These are phyloP conservation scores for Usnea hakonensis DNA, from an alignment of 495 filamentous ascomycete genomes.

Conservation along the genomic window DNA sequence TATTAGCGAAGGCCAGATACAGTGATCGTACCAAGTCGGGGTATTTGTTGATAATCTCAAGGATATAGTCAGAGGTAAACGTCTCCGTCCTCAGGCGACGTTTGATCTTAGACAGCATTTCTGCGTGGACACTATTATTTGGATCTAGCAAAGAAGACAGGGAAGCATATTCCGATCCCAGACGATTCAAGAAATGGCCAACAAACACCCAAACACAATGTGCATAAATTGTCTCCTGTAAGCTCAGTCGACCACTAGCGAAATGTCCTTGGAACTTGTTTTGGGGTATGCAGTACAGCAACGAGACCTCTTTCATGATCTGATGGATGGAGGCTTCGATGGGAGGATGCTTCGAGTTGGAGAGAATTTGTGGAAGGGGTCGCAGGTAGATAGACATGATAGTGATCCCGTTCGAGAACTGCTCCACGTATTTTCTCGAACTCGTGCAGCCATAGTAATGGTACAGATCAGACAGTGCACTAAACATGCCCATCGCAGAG, in stretches of 20 bases:
- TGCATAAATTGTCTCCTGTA: constrained; percentile 95
- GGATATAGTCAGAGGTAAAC: constrained; percentile 95
- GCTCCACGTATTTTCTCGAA: constrained; percentile 94
- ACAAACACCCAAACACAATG: constrained; percentile 97
- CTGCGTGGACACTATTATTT: constrained; percentile 75
- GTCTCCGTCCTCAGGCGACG: constrained; percentile 90
- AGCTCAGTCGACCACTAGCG: constrained; percentile 74
- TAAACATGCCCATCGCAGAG: constrained; percentile 90
- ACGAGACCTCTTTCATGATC: constrained; percentile 95
- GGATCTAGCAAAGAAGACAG: constrained; percentile 72
- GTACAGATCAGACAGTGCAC: constrained; percentile 89
- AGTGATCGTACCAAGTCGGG: constrained; percentile 80
- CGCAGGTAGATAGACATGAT: constrained; percentile 91
- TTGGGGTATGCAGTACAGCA: constrained; percentile 95
- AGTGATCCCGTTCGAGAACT: constrained; percentile 97
- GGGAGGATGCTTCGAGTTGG: constrained; percentile 53
- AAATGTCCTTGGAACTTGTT: constrained; percentile 91
- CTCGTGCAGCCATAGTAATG: constrained; percentile 98
- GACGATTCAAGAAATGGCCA: constrained; percentile 91
- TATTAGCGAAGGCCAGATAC: constrained; percentile 85
- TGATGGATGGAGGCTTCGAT: constrained; percentile 96
- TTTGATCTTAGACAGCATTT: constrained; percentile 92
- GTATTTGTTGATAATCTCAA: constrained; percentile 90
- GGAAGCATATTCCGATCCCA: constrained; percentile 86
- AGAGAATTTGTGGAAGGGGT: constrained; percentile 49